Conservation (phyloP, 2,329 filamentous ascomycete genomes). For the Pseudofabraea citricarpa region DNA sequence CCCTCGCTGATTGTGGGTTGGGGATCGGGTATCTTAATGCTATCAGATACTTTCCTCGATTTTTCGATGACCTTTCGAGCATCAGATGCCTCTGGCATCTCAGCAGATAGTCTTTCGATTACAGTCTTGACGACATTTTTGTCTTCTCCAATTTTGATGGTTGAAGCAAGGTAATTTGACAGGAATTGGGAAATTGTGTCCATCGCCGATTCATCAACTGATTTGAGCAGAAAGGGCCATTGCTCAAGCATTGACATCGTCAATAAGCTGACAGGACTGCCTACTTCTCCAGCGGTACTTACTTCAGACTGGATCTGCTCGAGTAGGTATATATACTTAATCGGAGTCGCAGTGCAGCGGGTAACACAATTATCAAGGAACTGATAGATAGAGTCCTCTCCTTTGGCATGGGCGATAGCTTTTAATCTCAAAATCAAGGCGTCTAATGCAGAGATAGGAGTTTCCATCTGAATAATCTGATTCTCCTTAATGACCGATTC, state of each 20-base stretch:
- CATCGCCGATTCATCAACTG: constrained; percentile 37
- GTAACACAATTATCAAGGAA: constrained; percentile 82
- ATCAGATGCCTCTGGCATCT: constrained; percentile 34
- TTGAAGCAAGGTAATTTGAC: constrained; percentile 49
- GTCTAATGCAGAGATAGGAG: constrained; percentile 38
- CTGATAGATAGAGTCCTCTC: constrained; percentile 47
- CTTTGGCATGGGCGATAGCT: constrained; percentile 21
- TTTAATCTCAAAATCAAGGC: constrained; percentile 37
- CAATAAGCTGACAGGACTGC: constrained; percentile 55
- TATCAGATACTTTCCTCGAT: too few relatives aligned
- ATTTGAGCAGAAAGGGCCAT: constrained; percentile 61
- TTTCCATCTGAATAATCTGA: constrained; percentile 54
- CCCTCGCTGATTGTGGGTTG: constrained; percentile 4
- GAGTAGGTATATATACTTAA: constrained; percentile 76
- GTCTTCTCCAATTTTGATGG: constrained; percentile 48
- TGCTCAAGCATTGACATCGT: constrained; percentile 72
- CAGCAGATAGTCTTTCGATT: constrained; percentile 34
- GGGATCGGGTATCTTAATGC: too few relatives aligned
- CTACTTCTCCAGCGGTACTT: constrained; percentile 19
- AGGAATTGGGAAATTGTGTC: constrained; percentile 52
- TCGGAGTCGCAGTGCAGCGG: constrained; percentile 69
- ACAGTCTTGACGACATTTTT: constrained; percentile 38
- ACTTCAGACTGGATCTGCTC: constrained; percentile 43
- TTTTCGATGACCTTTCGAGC: constrained; percentile 18
- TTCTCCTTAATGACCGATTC: constrained; percentile 58